Evolutionary conservation across 1,284 basidiomycete genomes (phyloP).

Genomic region (Cutaneotrichosporon spelunceum): DNA sequence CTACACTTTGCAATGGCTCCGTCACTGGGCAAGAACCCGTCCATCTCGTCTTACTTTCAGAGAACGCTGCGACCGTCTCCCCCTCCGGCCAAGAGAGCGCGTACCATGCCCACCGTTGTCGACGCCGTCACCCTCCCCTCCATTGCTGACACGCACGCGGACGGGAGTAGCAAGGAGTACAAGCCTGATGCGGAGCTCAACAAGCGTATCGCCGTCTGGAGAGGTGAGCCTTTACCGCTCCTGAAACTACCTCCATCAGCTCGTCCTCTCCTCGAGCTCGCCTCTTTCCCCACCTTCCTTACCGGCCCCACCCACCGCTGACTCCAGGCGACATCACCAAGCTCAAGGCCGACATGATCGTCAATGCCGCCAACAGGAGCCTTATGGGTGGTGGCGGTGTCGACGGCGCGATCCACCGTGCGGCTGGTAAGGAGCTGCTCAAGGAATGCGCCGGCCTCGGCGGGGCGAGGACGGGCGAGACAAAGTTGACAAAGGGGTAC

Average conservation of each 20-base stretch:
- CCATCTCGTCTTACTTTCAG: background rate
- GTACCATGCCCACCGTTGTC: slow-evolving; percentile 4
- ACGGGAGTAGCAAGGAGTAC: background rate
- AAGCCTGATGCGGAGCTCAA: slow-evolving; percentile 28
- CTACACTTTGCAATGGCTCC: background rate
- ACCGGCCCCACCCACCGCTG: background rate
- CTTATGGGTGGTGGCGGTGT: slow-evolving; percentile 64
- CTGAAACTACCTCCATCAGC: slow-evolving; percentile 22
- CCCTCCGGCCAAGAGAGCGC: background rate
- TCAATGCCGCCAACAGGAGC: slow-evolving; percentile 79
- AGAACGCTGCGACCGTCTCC: background rate
- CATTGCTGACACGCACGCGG: slow-evolving; percentile 23
- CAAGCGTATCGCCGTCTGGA: slow-evolving; percentile 39
- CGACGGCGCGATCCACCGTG: slow-evolving; percentile 61
- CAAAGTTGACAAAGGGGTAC: slow-evolving; percentile 48
- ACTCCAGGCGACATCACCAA: slow-evolving; percentile 22
- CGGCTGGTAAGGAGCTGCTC: slow-evolving; percentile 70
- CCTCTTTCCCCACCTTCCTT: background rate
- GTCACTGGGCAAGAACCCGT: background rate
- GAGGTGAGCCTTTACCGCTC: slow-evolving; percentile 26
- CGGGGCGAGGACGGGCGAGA: slow-evolving; percentile 76
- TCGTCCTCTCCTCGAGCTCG: no score
- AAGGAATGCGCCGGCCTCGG: slow-evolving; percentile 66
- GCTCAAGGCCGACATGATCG: slow-evolving; percentile 64
- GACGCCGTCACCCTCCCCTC: slow-evolving; percentile 33